Evolutionary conservation across 1,284 basidiomycete genomes (phyloP).

Genomic region (Paramarasmius palmivorus): DNA sequence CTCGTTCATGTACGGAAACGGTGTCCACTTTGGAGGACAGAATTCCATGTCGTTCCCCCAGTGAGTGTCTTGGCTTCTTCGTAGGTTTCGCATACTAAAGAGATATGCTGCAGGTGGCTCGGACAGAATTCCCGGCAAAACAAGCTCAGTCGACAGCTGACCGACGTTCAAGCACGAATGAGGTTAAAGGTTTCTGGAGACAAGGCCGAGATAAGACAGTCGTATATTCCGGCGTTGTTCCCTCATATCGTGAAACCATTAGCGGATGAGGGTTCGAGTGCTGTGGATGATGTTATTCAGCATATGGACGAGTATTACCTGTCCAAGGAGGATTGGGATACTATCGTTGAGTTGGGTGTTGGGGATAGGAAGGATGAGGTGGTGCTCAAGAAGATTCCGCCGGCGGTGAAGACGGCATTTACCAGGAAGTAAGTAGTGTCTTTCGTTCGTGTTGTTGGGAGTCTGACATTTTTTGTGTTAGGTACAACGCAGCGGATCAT

Average conservation of each 20-base stretch:
- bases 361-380: constrained; percentile 75
- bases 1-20: constrained; percentile 75
- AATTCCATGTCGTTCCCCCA: constrained; percentile 79
- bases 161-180: constrained; percentile 95
- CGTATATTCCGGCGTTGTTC: constrained; percentile 87
- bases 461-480: constrained; percentile 30
- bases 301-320: constrained; percentile 95
- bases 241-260: constrained; percentile 81
- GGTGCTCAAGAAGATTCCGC: constrained; percentile 82
- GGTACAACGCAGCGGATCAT: constrained; percentile 86
- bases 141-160: constrained; percentile 80
- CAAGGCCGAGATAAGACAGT: constrained; percentile 86
- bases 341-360: constrained; percentile 90
- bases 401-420: constrained; percentile 81
- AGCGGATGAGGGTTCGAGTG: constrained; percentile 73
- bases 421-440: constrained; percentile 72
- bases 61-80: constrained; percentile 44
- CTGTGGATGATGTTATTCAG: constrained; percentile 80
- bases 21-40: constrained; percentile 67
- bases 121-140: constrained; percentile 94
- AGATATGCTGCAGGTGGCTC: constrained; percentile 71
- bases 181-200: constrained; percentile 90
- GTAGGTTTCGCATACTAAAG: constrained; percentile 2
- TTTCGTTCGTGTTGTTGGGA: too few relatives aligned
- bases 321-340: constrained; percentile 94